Evolutionary conservation across 768 basidiomycete genomes (phyloP).

Genomic region (Mycena galopus): DNA sequence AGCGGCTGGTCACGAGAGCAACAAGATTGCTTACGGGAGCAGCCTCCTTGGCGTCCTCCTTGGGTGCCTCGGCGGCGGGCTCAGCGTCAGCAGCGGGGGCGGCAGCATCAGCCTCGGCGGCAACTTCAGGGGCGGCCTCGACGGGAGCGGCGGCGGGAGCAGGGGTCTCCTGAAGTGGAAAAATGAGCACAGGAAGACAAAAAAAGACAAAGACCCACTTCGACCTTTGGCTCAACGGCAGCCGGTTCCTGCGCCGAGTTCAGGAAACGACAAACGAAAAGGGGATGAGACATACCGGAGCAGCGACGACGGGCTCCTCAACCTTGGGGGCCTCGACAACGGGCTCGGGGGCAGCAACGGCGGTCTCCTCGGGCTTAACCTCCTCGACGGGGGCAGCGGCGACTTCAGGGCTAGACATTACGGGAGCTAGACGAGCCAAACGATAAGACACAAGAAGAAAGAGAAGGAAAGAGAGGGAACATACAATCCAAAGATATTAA

Average conservation of each 20-base stretch:
- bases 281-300: constrained; percentile 43
- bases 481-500: constrained; percentile 54
- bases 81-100: constrained; percentile 54
- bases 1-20: constrained; percentile 10
- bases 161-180: constrained; percentile 49
- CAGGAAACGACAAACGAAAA: constrained; percentile 26
- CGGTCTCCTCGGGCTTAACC: constrained; percentile 61
- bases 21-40: constrained; percentile 39
- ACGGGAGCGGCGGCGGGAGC: constrained; percentile 39
- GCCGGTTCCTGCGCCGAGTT: constrained; percentile 31
- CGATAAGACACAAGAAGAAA: constrained; percentile 32
- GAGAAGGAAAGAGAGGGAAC: constrained; percentile 54
- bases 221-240: constrained; percentile 38
- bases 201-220: constrained; percentile 15
- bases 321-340: constrained; percentile 56
- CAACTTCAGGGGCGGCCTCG: constrained; percentile 50
- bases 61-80: constrained; percentile 47
- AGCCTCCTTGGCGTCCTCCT: constrained; percentile 43
- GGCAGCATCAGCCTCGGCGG: constrained; percentile 50
- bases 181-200: constrained; percentile 16
- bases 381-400: constrained; percentile 64
- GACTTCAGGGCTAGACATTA: constrained; percentile 88
- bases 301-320: constrained; percentile 51
- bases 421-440: constrained; percentile 60
- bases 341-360: constrained; percentile 51